These are phyloP conservation scores for Saxophila tyrrhenica DNA, from an alignment of 495 filamentous ascomycete species.

Conservation along the genomic window DNA sequence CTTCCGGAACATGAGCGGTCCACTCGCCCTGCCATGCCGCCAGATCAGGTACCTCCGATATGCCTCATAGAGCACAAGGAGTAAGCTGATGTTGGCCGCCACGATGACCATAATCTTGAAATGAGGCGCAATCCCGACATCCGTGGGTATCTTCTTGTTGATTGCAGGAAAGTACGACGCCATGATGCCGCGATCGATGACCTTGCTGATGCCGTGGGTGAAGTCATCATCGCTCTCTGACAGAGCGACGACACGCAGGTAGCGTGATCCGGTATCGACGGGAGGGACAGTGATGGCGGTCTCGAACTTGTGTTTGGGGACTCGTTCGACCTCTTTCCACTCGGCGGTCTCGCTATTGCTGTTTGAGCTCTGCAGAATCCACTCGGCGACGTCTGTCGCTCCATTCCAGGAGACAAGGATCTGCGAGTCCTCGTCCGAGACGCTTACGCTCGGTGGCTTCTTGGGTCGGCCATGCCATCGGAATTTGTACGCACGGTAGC, in stretches of 20 bases:
- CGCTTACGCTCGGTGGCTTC: slow-evolving; percentile 2
- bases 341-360: slow-evolving; percentile 4
- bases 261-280: slow-evolving; percentile 7
- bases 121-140: background rate
- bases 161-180: slow-evolving; percentile 4
- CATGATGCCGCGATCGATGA: slow-evolving; percentile 14
- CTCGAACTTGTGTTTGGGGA: slow-evolving; percentile 16
- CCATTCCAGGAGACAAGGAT: slow-evolving; percentile 22
- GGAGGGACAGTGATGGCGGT: slow-evolving; percentile 9
- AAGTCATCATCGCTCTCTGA: background rate
- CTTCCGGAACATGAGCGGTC: slow-evolving; percentile 10
- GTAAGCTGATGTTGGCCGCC: background rate
- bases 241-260: slow-evolving; percentile 16
- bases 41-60: slow-evolving; percentile 11
- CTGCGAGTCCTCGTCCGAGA: slow-evolving; percentile 7
- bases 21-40: slow-evolving; percentile 1
- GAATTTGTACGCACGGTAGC: slow-evolving; percentile 21
- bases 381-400: slow-evolving; percentile 18
- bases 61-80: slow-evolving; percentile 13
- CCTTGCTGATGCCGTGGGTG: slow-evolving; percentile 5
- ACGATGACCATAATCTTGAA: slow-evolving; percentile 3
- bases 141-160: background rate
- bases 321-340: slow-evolving; percentile 10
- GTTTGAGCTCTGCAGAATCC: slow-evolving; percentile 17
- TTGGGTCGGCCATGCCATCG: slow-evolving; percentile 15